Percentiles rank a stretch among this genome's conserved stretches.
Conservation (phyloP, 2,329 filamentous ascomycete species). For the Stagonosporopsis chrysanthemi region DNA sequence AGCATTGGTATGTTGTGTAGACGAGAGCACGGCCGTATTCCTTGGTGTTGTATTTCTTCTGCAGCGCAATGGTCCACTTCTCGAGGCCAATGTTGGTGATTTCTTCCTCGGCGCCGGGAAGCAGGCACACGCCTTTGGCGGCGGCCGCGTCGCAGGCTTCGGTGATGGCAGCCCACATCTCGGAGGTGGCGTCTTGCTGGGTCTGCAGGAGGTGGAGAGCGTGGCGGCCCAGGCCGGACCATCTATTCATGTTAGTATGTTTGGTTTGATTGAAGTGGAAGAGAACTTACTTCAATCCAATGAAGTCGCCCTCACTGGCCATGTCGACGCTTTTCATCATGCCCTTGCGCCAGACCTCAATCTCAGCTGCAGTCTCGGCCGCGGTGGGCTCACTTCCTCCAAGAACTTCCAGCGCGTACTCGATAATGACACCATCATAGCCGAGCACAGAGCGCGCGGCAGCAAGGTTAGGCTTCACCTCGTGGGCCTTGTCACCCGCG, state of each 20-base stretch:
- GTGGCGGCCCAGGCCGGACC: conserved; percentile 81
- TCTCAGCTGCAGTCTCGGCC: conserved; percentile 65
- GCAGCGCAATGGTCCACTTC: conserved; percentile 78
- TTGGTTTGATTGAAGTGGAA: background rate
- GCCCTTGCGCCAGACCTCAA: conserved; percentile 75
- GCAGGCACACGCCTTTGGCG: conserved; percentile 72
- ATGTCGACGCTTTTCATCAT: conserved; percentile 75
- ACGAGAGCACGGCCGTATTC: conserved; percentile 68
- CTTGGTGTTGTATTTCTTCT: conserved; percentile 74
- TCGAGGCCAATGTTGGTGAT: conserved; percentile 81
- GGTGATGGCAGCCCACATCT: conserved; percentile 74
- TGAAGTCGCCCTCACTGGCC: conserved; percentile 60
- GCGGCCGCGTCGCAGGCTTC: conserved; percentile 77
- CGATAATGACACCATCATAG: conserved; percentile 82
- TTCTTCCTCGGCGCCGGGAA: conserved; percentile 88
- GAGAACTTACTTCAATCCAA: conserved; percentile 59
- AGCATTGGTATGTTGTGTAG: conserved; percentile 70
- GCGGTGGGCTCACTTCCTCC: conserved; percentile 64
- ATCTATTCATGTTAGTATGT: conserved; percentile 54
- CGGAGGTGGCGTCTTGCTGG: conserved; percentile 67
- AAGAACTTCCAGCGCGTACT: conserved; percentile 84
- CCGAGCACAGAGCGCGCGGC: conserved; percentile 73
- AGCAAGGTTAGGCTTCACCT: conserved; percentile 71
- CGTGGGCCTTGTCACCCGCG: conserved; percentile 74
- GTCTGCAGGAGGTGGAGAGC: conserved; percentile 72